Evolutionary conservation across 306 rosid genomes (phyloP), one percentile per base, ranked within the genome.

Genomic region (Cyamopsis tetragonoloba): DNA sequence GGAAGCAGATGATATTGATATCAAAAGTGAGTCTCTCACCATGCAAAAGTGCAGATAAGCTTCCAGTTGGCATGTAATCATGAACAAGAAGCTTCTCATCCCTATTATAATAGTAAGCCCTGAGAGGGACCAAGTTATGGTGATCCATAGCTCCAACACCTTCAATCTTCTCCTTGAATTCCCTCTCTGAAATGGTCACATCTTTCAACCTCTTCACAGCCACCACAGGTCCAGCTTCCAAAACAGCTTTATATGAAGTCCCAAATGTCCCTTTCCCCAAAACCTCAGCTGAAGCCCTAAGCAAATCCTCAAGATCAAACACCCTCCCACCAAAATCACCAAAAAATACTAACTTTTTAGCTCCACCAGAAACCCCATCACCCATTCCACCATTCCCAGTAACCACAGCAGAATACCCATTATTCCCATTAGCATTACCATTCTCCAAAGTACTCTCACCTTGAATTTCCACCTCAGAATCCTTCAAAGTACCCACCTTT

Each of bases 231-330:
- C 91, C 91, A 46, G 42, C 53, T 72, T 83, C 91, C 76, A 86
- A 38, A 28, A 76, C 91, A 7, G 91, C 88, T 75, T 86, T 86
- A 22, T 86, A 86, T 2, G 88, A 70, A 1, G 91, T 86, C 30
- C 91, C 91, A 74, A 79, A 86, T 0, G 88, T 86, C 37, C 91
- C 91, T 70, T 86, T 86, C 23, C 88, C 91, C 79, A 86, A 79
- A 24, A 86, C 91, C 81, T 86, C 91, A 1, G 91, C 91, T 18
- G 91, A 86, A n/a, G 91, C 91, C 44, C 91, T 83, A 41, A 86
- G 68, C 76, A 86, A 79, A 81, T 86, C 91, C 71, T 86, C 91
- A 53, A 86, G 62, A 79, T 81, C 88, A 59, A 86, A 86, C 59
- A 73, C 85, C 66, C 75, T 83, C n/a, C n/a, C 2, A 72, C 69